Base-by-base conservation (phyloP, 2,329 filamentous ascomycete genomes). In the Sclerotinia spermophila region DNA sequence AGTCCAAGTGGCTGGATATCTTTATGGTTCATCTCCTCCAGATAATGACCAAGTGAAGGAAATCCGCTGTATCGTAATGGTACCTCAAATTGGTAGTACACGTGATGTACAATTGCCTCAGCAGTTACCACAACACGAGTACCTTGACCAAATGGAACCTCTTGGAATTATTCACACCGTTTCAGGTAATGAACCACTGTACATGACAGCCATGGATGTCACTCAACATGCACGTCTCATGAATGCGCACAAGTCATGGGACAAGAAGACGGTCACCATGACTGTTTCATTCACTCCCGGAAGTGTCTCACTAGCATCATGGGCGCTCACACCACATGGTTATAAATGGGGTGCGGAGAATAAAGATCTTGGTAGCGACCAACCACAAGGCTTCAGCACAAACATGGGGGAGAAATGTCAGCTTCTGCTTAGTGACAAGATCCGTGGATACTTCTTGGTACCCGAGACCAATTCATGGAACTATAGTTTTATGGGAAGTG, bases 271-370 rank as follows among this genome's bases (percentile, higher is more conserved):
- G 0, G 89, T 97, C 70, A 97, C 94, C 1, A 94, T 99, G 83
- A 94, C 94, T 3, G 95, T 98, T 8, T 93, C 94, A 30, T 98
- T 99, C 83, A 98, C 96, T 0, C 96, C 96, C 1, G 96, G 96
- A 73, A 97, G 94, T 66, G 96, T 99, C 27, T 97, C 95, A 5
- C 86, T 99, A 66, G 92, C 93, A 8, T 94, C 96, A 0, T 99
- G 95, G 94, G 91, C 92, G 6, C 87, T 99, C 55, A 97, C 93
- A 1, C 94, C 96, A 1, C 85, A 91, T 73, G 96, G 96, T 67
- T 97, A 97, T 84, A 95, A 95, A 81, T 99, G 96, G 96, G 96
- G 96, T 74, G 93, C 90, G 1, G 93, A 97, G 79, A 99, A 99
- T 86, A 95, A 91, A 82, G 96, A 99, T 82, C 89, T 90, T 69